Conservation (phyloP, 2,329 filamentous ascomycete genomes). For the Fusarium graminum region DNA sequence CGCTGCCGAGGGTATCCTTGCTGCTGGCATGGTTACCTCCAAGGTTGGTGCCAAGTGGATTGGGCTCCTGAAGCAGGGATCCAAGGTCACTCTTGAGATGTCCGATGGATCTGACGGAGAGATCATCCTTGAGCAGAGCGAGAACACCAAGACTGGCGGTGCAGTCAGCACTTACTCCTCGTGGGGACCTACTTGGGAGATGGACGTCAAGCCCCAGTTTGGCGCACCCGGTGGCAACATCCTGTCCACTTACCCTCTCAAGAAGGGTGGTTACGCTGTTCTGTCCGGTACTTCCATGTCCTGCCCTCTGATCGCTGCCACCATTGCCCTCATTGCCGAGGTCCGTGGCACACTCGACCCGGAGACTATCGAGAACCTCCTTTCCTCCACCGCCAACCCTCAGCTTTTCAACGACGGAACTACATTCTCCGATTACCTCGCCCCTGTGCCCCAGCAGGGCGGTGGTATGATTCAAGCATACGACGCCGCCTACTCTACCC, state of each 20-base stretch:
- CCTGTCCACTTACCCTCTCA: conserved; percentile 66
- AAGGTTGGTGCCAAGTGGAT: conserved; percentile 25
- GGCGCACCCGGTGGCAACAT: conserved; percentile 68
- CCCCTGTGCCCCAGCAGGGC: conserved; percentile 71
- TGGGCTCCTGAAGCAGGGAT: conserved; percentile 48
- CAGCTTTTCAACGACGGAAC: conserved; percentile 62
- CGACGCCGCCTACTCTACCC: conserved; percentile 68
- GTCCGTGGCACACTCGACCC: conserved; percentile 66
- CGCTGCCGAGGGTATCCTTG: conserved; percentile 11
- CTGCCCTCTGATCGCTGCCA: conserved; percentile 66
- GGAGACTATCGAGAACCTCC: conserved; percentile 60
- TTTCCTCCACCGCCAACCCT: conserved; percentile 64
- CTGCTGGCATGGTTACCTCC: conserved; percentile 23
- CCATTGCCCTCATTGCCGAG: conserved; percentile 66
- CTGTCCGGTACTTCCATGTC: conserved; percentile 72
- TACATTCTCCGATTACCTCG: conserved; percentile 56
- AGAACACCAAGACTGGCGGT: conserved; percentile 63
- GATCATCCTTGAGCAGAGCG: conserved; percentile 50
- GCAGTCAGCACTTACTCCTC: conserved; percentile 65
- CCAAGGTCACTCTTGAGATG: conserved; percentile 60
- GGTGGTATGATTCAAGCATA: conserved; percentile 70
- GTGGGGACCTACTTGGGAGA: conserved; percentile 72
- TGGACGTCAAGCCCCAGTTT: conserved; percentile 68
- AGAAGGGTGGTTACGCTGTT: conserved; percentile 64
- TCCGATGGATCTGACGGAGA: conserved; percentile 49